phyloP scores from a whole-genome alignment of 257 asterid genomes.

The Solanum chilense region DNA sequence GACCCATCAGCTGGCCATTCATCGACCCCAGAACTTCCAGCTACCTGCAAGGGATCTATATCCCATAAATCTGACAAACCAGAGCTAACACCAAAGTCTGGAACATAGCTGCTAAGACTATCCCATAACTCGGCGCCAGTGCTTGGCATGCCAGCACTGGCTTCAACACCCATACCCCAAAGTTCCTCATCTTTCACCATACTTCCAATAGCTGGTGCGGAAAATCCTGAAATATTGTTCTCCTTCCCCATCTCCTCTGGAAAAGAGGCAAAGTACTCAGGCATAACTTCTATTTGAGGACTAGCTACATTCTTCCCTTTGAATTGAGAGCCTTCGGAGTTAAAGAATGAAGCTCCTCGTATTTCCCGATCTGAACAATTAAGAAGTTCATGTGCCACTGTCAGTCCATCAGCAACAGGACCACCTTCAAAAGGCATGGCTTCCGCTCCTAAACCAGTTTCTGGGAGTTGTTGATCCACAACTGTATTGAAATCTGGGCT shows the following conservation, averaged over 20 bases:
- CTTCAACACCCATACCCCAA: constrained; percentile 38
- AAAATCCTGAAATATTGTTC: constrained; percentile 12
- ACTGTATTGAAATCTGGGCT: constrained; percentile 6
- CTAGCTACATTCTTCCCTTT: constrained; percentile 31
- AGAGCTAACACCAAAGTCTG: constrained; percentile 22
- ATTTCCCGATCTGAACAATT: constrained; percentile 10
- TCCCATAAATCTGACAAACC: constrained; percentile 48
- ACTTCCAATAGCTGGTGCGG: constrained; percentile 18
- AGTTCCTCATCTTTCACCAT: constrained; percentile 23
- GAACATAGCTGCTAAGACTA: constrained; percentile 19
- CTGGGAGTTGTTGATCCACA: constrained; percentile 16
- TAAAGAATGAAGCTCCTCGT: constrained; percentile 3
- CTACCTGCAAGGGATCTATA: constrained; percentile 26
- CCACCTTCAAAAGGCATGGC: constrained; percentile 14
- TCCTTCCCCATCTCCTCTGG: constrained; percentile 31
- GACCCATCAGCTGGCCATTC: constrained; percentile 29
- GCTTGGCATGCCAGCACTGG: constrained; percentile 25
- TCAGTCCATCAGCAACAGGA: constrained; percentile 13
- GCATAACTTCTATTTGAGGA: constrained; percentile 6
- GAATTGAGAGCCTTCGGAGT: background rate
- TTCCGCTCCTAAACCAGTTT: constrained; percentile 12
- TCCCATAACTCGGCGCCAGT: constrained; percentile 31
- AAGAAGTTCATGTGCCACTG: constrained; percentile 15
- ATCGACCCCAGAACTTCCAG: constrained; percentile 36
- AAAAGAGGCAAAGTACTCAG: constrained; percentile 26